Percentiles rank a stretch among this genome's conserved stretches.
These are phyloP conservation scores for Casuarina cunninghamiana DNA, from an alignment of 306 rosid species.

Conservation along the genomic window DNA sequence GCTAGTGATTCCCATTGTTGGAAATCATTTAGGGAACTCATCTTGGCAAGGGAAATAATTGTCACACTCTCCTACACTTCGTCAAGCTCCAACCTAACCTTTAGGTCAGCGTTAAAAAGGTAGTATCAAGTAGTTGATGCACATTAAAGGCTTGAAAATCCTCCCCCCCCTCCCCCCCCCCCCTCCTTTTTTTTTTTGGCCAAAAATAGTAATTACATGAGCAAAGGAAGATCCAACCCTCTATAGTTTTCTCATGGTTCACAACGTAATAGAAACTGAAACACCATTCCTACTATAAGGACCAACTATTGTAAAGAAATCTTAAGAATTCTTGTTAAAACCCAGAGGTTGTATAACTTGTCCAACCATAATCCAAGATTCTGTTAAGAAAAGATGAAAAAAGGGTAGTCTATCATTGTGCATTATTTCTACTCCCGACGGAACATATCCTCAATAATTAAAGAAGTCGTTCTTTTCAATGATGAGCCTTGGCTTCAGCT, in stretches of 20 bases:
- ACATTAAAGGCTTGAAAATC: too few relatives aligned
- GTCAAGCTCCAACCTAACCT: too few relatives aligned
- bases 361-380: conserved; percentile 25
- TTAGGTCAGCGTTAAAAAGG: too few relatives aligned
- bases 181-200: neutral
- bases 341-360: neutral
- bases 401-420: conserved; percentile 33
- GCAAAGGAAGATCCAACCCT: conserved; percentile 17
- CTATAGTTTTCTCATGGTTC: conserved; percentile 21
- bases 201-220: conserved; percentile 26
- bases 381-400: conserved; percentile 29
- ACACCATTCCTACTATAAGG: conserved; percentile 26
- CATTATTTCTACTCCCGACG: conserved; percentile 57
- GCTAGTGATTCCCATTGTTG: too few relatives aligned
- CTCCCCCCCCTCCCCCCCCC: too few relatives aligned
- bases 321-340: conserved; percentile 7
- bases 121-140: too few relatives aligned
- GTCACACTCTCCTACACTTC: too few relatives aligned
- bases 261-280: conserved; percentile 31
- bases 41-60: too few relatives aligned
- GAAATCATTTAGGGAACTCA: too few relatives aligned
- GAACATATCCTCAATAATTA: conserved; percentile 17
- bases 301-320: conserved; percentile 10
- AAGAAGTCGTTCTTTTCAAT: conserved; percentile 45
- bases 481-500: conserved; percentile 65